Evolutionary conservation across 2,329 filamentous ascomycete species (phyloP).

Genomic region (Neonectria neomacrospora): DNA sequence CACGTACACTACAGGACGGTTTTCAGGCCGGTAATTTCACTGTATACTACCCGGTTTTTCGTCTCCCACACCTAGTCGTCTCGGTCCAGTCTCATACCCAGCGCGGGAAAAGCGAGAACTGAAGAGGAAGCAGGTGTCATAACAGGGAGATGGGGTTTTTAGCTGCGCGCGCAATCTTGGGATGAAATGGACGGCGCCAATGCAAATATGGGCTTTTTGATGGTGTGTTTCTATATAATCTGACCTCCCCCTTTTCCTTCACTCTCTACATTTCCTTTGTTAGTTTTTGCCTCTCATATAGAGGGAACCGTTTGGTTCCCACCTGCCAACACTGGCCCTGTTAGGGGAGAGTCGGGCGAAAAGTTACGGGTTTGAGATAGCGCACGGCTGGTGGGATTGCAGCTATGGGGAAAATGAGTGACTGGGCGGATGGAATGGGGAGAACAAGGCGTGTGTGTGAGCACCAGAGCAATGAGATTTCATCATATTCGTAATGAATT

Average conservation of each 20-base stretch:
- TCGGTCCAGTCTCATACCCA: slow-evolving; percentile 19
- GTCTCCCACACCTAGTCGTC: neutral
- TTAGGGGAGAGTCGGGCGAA: slow-evolving; percentile 24
- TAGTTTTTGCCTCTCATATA: slow-evolving; percentile 25
- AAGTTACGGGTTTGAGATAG: slow-evolving; percentile 15
- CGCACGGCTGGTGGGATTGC: slow-evolving; percentile 4
- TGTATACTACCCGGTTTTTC: slow-evolving; percentile 6
- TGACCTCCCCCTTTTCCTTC: slow-evolving; percentile 7
- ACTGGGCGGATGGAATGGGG: slow-evolving; percentile 22
- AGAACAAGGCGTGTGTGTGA: slow-evolving; percentile 13
- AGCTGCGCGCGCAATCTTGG: neutral
- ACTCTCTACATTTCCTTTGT: neutral
- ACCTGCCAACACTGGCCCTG: slow-evolving; percentile 42
- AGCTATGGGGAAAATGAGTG: slow-evolving; percentile 2
- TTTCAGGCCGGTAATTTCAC: slow-evolving; percentile 18
- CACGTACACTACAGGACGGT: slow-evolving; percentile 13
- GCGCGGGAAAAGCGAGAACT: slow-evolving; percentile 11
- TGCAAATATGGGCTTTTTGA: neutral
- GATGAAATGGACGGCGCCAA: neutral
- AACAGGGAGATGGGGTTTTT: neutral
- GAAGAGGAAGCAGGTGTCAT: slow-evolving; percentile 3
- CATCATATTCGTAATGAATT: slow-evolving; percentile 23
- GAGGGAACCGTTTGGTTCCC: slow-evolving; percentile 35
- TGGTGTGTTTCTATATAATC: neutral
- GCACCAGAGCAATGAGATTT: slow-evolving; percentile 16